Evolutionary conservation across 2,329 filamentous ascomycete species (phyloP).

Genomic region (Penicillium verrucosum): DNA sequence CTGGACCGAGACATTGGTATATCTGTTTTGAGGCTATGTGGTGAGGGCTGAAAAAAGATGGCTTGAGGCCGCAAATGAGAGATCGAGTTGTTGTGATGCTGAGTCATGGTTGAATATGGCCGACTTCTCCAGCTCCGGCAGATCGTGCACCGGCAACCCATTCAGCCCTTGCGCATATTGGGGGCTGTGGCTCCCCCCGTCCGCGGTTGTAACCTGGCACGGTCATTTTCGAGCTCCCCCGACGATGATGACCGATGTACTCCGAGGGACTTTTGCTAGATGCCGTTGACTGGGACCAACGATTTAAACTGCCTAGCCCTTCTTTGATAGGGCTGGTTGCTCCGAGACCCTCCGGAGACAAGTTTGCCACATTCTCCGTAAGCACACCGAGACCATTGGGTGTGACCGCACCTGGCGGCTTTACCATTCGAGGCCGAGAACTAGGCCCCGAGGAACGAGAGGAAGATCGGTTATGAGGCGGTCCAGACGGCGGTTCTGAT

Average conservation of each 20-base stretch:
- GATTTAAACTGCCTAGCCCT: conserved; percentile 51
- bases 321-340: conserved; percentile 37
- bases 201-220: conserved; percentile 10
- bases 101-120: conserved; percentile 18
- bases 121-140: conserved; percentile 20
- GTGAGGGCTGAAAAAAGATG: conserved; percentile 18
- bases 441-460: conserved; percentile 21
- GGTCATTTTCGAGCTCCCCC: conserved; percentile 25
- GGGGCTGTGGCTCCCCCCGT: conserved; percentile 15
- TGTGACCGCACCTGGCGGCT: conserved; percentile 13
- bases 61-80: conserved; percentile 23
- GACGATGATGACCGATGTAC: conserved; percentile 24
- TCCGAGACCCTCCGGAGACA: conserved; percentile 12
- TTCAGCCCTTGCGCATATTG: conserved; percentile 5
- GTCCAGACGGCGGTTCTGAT: conserved; percentile 10
- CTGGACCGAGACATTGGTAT: conserved; percentile 22
- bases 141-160: conserved; percentile 18
- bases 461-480: conserved; percentile 16
- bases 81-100: conserved; percentile 20
- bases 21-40: conserved; percentile 4
- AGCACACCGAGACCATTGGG: conserved; percentile 19
- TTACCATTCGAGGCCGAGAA: conserved; percentile 20
- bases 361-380: conserved; percentile 16
- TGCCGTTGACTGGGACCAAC: conserved; percentile 58
- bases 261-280: conserved; percentile 43